phyloP scores from a whole-genome alignment of 1,284 basidiomycete genomes.

The Ceratobasidium sp. region DNA sequence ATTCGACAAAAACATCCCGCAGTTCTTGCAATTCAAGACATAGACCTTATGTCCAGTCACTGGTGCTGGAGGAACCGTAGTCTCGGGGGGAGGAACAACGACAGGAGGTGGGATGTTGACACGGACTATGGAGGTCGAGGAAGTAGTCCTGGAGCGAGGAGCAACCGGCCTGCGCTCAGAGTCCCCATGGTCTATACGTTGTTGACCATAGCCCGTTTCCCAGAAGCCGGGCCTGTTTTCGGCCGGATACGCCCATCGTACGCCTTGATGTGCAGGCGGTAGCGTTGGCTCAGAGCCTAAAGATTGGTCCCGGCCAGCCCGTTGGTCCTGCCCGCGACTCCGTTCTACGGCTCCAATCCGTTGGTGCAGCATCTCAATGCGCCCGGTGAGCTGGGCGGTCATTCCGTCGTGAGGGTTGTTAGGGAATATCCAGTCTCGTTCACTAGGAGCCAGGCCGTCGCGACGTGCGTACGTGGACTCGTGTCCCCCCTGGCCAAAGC shows the following conservation, averaged over 20 bases:
- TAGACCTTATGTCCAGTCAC: conserved; percentile 66
- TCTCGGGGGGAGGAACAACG: conserved; percentile 9
- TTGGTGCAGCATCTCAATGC: conserved; percentile 34
- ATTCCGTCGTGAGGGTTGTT: conserved; percentile 16
- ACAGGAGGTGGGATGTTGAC: conserved; percentile 27
- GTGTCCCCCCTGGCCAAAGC: background rate
- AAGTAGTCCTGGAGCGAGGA: background rate
- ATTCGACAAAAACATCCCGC: conserved; percentile 77
- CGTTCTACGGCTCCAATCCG: conserved; percentile 35
- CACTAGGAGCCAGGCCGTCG: background rate
- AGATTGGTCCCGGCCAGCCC: background rate
- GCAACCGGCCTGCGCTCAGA: conserved; percentile 3
- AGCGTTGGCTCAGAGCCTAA: conserved; percentile 6
- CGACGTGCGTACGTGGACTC: conserved; percentile 2
- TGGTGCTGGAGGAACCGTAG: conserved; percentile 32
- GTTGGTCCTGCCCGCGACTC: conserved; percentile 25
- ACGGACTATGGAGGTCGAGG: conserved; percentile 18
- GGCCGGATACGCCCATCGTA: conserved; percentile 33
- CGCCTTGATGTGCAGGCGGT: conserved; percentile 27
- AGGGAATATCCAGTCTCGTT: conserved; percentile 27
- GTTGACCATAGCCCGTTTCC: conserved; percentile 35
- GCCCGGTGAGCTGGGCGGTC: conserved; percentile 35
- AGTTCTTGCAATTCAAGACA: conserved; percentile 77
- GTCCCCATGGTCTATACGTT: background rate
- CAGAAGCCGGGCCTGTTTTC: conserved; percentile 40